These are phyloP conservation scores for Teratosphaeriaceae sp. DNA, from an alignment of 2,329 filamentous ascomycete genomes.

Conservation along the genomic window DNA sequence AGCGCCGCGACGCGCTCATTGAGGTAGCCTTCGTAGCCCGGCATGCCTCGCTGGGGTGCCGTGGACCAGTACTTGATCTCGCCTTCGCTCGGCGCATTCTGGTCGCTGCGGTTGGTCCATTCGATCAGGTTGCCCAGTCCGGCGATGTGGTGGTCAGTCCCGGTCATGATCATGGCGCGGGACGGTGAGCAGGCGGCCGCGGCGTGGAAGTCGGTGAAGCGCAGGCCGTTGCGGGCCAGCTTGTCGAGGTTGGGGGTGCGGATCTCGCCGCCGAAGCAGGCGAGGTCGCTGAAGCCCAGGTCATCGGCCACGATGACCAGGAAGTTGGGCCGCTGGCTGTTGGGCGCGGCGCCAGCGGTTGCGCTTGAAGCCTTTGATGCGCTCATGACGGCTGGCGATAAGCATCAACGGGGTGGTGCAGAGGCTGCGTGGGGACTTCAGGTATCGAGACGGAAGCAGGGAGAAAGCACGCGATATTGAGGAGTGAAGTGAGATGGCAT, in stretches of 20 bases:
- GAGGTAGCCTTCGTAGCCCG: constrained; percentile 58
- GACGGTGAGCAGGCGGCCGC: constrained; percentile 58
- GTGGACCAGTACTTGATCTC: constrained; percentile 40
- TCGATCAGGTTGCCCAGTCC: constrained; percentile 54
- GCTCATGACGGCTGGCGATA: constrained; percentile 22
- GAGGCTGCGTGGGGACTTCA: too few species aligned
- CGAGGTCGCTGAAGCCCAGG: constrained; percentile 45
- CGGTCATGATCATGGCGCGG: constrained; percentile 60
- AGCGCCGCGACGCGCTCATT: constrained; percentile 54
- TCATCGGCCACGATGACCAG: constrained; percentile 41
- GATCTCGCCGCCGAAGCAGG: constrained; percentile 55
- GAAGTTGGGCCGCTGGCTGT: constrained; percentile 52
- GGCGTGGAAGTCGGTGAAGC: constrained; percentile 59
- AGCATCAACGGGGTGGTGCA: too few species aligned
- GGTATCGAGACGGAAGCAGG: too few species aligned
- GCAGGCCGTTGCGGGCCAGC: constrained; percentile 41
- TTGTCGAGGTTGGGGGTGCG: constrained; percentile 54
- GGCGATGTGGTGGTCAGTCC: constrained; percentile 55
- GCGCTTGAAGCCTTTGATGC: constrained; percentile 24
- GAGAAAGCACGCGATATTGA: too few species aligned
- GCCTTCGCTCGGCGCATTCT: constrained; percentile 47
- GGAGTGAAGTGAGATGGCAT: too few species aligned
- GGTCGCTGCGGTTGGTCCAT: constrained; percentile 50
- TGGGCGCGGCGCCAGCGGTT: constrained; percentile 17
- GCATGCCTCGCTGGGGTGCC: constrained; percentile 50